Evolutionary conservation across 768 basidiomycete genomes (phyloP).

Genomic region (Scleroderma bovista): DNA sequence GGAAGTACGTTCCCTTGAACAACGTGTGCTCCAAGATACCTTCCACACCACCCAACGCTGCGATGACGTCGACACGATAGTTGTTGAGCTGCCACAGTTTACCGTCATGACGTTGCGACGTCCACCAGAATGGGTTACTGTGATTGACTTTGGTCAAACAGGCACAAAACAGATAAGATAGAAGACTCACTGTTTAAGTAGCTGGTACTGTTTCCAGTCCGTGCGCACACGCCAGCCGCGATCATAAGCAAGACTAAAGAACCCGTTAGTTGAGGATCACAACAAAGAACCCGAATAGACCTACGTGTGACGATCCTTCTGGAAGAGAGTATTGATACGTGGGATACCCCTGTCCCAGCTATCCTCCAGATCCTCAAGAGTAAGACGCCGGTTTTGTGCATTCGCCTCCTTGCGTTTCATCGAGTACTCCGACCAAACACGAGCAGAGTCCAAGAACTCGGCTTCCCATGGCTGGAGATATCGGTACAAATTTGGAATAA

Average conservation of each 20-base stretch:
- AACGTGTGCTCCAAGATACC: conserved; percentile 95
- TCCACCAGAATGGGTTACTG: conserved; percentile 99
- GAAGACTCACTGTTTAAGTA: conserved; percentile 73
- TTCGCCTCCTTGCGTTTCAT: conserved; percentile 99
- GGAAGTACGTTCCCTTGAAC: conserved; percentile 98
- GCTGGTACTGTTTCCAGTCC: conserved; percentile 97
- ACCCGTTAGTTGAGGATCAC: not conserved
- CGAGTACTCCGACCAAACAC: conserved; percentile 99
- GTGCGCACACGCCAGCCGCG: conserved; percentile 98
- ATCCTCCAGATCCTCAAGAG: conserved; percentile 96
- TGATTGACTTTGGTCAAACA: conserved; percentile 8
- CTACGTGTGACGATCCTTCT: conserved; percentile 93
- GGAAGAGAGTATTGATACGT: conserved; percentile 98
- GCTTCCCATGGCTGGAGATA: conserved; percentile 98
- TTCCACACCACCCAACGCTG: conserved; percentile 95
- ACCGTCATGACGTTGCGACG: conserved; percentile 92
- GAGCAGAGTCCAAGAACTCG: conserved; percentile 95
- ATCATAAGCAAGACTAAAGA: conserved; percentile 81
- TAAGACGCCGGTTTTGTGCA: conserved; percentile 93
- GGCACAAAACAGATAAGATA: not conserved
- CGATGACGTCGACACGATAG: conserved; percentile 97
- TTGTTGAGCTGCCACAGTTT: conserved; percentile 98
- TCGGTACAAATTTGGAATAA: conserved; percentile 96
- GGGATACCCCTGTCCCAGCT: conserved; percentile 99
- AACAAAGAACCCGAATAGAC: conserved; percentile 16